Percentiles rank a stretch among this genome's conserved stretches.
phyloP scores from a whole-genome alignment of 176 grass and related monocot species.

The Carex parvula region DNA sequence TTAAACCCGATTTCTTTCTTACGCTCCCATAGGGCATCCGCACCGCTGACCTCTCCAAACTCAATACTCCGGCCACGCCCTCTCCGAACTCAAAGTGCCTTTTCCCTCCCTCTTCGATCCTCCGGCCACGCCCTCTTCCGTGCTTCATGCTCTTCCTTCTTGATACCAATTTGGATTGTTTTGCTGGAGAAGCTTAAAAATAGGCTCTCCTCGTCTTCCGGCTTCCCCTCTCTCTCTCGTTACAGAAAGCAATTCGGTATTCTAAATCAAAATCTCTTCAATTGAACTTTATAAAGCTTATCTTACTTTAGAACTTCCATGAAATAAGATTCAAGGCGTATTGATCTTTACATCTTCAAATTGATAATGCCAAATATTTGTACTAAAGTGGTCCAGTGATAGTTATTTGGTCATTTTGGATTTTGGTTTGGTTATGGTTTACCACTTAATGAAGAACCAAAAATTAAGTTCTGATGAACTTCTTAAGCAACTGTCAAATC shows the following conservation, averaged over 20 bases:
- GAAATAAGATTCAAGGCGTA: not conserved
- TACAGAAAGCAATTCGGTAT: slow-evolving; percentile 73
- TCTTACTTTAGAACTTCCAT: not conserved
- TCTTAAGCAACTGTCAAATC: not conserved
- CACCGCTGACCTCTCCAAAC: no score
- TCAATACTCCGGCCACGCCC: no score
- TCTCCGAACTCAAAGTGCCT: no score
- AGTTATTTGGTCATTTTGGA: not conserved
- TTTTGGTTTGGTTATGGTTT: not conserved
- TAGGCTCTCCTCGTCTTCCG: no score
- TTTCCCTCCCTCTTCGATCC: no score
- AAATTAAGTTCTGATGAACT: not conserved
- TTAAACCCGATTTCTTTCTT: no score
- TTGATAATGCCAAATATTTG: not conserved
- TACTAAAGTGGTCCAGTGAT: not conserved
- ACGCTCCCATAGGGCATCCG: no score
- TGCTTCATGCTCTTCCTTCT: no score
- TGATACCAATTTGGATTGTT: no score
- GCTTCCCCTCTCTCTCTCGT: slow-evolving; percentile 22
- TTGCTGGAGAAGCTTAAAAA: no score
- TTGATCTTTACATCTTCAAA: not conserved
- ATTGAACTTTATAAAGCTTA: not conserved
- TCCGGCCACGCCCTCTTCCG: no score
- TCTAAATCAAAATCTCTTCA: slow-evolving; percentile 18
- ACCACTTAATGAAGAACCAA: not conserved